Evolutionary conservation across 2,329 filamentous ascomycete species (phyloP).

Genomic region (Penicillium thymicola): DNA sequence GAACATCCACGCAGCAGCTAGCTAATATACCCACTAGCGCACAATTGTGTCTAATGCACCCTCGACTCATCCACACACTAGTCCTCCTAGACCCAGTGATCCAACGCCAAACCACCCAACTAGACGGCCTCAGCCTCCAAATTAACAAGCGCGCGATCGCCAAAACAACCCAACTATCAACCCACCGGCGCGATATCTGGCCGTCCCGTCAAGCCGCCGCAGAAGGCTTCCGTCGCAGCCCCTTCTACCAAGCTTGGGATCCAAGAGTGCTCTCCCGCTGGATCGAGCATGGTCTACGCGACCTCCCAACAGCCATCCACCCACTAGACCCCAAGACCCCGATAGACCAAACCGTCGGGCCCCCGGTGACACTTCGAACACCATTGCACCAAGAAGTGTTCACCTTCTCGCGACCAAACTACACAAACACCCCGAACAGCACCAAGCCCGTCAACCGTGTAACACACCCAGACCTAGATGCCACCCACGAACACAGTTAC

Average conservation of each 20-base stretch:
- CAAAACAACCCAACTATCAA: constrained; percentile 55
- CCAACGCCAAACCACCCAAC: constrained; percentile 46
- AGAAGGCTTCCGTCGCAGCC: constrained; percentile 62
- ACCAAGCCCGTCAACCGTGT: constrained; percentile 37
- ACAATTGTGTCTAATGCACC: constrained; percentile 71
- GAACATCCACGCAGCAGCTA: neutral
- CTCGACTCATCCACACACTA: constrained; percentile 71
- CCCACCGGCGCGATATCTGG: constrained; percentile 76
- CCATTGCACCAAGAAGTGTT: constrained; percentile 82
- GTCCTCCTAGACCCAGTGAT: constrained; percentile 85
- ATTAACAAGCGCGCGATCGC: constrained; percentile 28
- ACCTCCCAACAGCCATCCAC: constrained; percentile 59
- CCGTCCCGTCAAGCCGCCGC: constrained; percentile 68
- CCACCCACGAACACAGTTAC: constrained; percentile 26
- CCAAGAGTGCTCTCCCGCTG: constrained; percentile 71
- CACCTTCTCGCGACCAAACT: constrained; percentile 48
- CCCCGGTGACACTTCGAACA: constrained; percentile 68
- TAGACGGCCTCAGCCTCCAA: constrained; percentile 24
- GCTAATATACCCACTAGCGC: constrained; percentile 35
- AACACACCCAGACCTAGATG: constrained; percentile 48
- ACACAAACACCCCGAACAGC: constrained; percentile 57
- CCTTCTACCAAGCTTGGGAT: constrained; percentile 83
- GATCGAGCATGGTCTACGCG: constrained; percentile 71
- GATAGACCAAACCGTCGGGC: constrained; percentile 10
- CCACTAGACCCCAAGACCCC: constrained; percentile 24